Evolutionary conservation across 1,284 basidiomycete species (phyloP).

Genomic region (Inonotus obliquus): DNA sequence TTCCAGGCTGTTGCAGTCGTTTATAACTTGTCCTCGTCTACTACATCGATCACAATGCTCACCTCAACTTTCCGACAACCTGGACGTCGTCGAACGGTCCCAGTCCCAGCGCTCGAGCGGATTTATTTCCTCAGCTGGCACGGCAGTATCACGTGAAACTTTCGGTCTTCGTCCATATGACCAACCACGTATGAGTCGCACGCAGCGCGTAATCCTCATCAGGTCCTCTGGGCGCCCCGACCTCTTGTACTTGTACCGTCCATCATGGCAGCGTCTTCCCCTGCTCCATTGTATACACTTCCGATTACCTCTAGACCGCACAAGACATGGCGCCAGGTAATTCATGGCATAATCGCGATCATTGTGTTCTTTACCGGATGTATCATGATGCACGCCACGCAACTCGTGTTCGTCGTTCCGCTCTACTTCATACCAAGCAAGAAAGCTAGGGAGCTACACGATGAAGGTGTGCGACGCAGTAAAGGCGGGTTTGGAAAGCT

Average conservation of each 20-base stretch:
- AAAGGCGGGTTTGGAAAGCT: slow-evolving; percentile 80
- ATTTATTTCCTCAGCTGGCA: not conserved
- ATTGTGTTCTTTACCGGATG: slow-evolving; percentile 65
- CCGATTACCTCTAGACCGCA: slow-evolving; percentile 58
- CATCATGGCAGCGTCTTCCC: not conserved
- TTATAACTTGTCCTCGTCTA: not conserved
- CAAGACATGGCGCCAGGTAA: slow-evolving; percentile 47
- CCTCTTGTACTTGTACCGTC: not conserved
- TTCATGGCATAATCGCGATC: slow-evolving; percentile 50
- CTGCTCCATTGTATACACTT: slow-evolving; percentile 34
- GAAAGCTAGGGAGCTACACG: slow-evolving; percentile 49
- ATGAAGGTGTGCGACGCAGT: slow-evolving; percentile 68
- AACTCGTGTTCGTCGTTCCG: slow-evolving; percentile 65
- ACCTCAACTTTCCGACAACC: no score
- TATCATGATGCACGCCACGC: slow-evolving; percentile 64
- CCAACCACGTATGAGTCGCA: not conserved
- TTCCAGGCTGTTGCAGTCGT: not conserved
- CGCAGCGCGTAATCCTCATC: not conserved
- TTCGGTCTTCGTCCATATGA: not conserved
- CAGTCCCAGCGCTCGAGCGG: not conserved
- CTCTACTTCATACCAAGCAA: slow-evolving; percentile 53
- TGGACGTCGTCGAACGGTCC: not conserved
- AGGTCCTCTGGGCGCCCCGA: not conserved
- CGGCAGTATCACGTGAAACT: not conserved
- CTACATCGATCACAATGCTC: not conserved